These are phyloP conservation scores for Steccherinum ochraceum DNA, from an alignment of 768 basidiomycete species.

Conservation along the genomic window DNA sequence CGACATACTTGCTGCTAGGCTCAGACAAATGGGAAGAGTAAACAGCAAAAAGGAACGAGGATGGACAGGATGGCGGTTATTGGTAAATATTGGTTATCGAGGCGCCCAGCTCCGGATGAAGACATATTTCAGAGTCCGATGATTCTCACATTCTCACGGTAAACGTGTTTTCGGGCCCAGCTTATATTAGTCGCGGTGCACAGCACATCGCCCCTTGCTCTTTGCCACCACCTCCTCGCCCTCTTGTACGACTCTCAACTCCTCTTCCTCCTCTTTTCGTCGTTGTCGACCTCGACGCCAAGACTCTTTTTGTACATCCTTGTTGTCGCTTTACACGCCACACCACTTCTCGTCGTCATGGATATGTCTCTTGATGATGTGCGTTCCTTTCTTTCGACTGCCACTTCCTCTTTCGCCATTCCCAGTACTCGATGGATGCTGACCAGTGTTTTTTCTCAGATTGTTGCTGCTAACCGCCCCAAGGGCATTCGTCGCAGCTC, in stretches of 20 bases:
- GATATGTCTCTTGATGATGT: slow-evolving; percentile 86
- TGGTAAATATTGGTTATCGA: no score
- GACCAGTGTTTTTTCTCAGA: no score
- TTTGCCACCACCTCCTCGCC: not conserved
- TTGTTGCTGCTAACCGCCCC: slow-evolving; percentile 54
- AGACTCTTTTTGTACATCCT: not conserved
- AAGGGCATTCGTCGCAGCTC: slow-evolving; percentile 38
- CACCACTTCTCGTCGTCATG: slow-evolving; percentile 34
- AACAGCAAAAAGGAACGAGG: not conserved
- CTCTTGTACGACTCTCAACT: not conserved
- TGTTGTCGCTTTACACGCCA: no score
- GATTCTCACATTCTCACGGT: no score
- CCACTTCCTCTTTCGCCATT: no score
- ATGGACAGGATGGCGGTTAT: no score
- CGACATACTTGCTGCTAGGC: slow-evolving; percentile 32
- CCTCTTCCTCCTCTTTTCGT: not conserved
- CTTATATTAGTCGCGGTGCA: not conserved
- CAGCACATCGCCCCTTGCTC: not conserved
- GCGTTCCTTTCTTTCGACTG: no score
- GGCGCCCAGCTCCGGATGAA: no score
- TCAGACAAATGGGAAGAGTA: not conserved
- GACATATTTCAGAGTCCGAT: no score
- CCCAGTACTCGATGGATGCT: no score
- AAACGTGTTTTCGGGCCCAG: no score
- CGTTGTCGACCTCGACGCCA: not conserved